Evolutionary conservation across 495 filamentous ascomycete species (phyloP).

Genomic region (Xylaria castorea): DNA sequence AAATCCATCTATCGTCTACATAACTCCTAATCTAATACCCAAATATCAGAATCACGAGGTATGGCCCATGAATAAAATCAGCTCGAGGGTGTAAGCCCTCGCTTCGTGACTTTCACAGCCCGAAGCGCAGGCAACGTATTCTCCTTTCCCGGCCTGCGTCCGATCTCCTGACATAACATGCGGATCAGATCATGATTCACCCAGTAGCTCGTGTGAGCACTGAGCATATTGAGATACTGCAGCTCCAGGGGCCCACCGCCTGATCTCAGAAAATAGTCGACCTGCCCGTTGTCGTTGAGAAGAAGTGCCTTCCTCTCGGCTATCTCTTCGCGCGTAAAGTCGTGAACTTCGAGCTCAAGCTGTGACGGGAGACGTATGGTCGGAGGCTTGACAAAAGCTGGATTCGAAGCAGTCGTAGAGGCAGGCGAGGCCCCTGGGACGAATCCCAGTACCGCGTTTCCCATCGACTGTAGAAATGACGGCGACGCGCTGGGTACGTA

Average conservation of each 20-base stretch:
- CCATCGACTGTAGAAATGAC: constrained; percentile 70
- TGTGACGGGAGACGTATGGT: constrained; percentile 79
- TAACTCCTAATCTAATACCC: background rate
- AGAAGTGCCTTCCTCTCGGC: constrained; percentile 87
- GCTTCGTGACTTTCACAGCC: constrained; percentile 71
- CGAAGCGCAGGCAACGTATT: constrained; percentile 72
- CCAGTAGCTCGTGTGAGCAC: constrained; percentile 97
- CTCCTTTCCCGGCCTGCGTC: constrained; percentile 71
- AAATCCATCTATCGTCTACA: constrained; percentile 1
- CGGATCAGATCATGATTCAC: constrained; percentile 81
- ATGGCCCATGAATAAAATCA: constrained; percentile 15
- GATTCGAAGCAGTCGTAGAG: constrained; percentile 32
- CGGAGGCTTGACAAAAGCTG: constrained; percentile 43
- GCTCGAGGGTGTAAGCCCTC: constrained; percentile 29
- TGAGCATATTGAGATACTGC: constrained; percentile 96
- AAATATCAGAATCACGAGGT: background rate
- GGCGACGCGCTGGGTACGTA: constrained; percentile 75
- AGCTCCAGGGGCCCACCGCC: constrained; percentile 85
- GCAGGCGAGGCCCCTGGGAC: constrained; percentile 30
- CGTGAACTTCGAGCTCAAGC: constrained; percentile 92
- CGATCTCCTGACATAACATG: constrained; percentile 86
- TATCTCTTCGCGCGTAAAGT: constrained; percentile 91
- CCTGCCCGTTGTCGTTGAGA: constrained; percentile 93
- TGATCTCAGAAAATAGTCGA: constrained; percentile 85
- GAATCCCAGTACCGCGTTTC: constrained; percentile 65